Evolutionary conservation across 441 rosid genomes (phyloP), one percentile per base, ranked within the genome.

Genomic region (Heliophila coronopifolia): DNA sequence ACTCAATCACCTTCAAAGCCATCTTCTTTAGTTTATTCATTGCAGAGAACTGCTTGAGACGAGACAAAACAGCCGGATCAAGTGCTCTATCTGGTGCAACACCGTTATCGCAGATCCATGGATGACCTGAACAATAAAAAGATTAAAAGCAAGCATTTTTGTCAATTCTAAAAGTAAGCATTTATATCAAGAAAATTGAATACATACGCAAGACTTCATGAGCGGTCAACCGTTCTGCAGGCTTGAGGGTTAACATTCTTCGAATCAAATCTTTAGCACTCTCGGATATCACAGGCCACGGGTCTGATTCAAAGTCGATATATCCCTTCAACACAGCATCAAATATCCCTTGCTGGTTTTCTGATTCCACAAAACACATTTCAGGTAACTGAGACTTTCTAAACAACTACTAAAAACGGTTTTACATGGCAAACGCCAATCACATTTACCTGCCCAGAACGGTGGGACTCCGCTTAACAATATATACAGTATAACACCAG

Each of bases 81-180:
- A 92, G 69, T 16, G 97, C 74, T 73, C 83, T 85, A 69, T 92
- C 99, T 6, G 97, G 99, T 18, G 99, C 99, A 65, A 88, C 97
- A 71, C 99, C 99, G 64, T 85, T 92, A 70, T 92, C 84, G 24
- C 90, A 88, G 35, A 92, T 88, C 99, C 97, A 92, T 13, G 99
- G 99, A 67, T 92, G 99, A 65, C 96, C 98, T 92, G 59, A 34
- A 7, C 20, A 13, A 25, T n/a, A 28, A 6, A 4, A 0, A 4
- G 3, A 35, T 2, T 0, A n/a, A n/a, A n/a, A n/a, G n/a, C n/a
- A n/a, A n/a, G n/a, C n/a, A n/a, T n/a, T n/a, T n/a, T n/a, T n/a
- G n/a, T n/a, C n/a, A n/a, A n/a, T n/a, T n/a, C n/a, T n/a, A n/a
- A n/a, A n/a, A 19, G 51, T 20, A 63, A 48, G 6, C 11, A 48